A percentile compares a stretch with the other conserved stretches of the same genome.
Evolutionary conservation across 371 early-diverging fungal species (phyloP).

Genomic region (Blyttiomyces sp.): DNA sequence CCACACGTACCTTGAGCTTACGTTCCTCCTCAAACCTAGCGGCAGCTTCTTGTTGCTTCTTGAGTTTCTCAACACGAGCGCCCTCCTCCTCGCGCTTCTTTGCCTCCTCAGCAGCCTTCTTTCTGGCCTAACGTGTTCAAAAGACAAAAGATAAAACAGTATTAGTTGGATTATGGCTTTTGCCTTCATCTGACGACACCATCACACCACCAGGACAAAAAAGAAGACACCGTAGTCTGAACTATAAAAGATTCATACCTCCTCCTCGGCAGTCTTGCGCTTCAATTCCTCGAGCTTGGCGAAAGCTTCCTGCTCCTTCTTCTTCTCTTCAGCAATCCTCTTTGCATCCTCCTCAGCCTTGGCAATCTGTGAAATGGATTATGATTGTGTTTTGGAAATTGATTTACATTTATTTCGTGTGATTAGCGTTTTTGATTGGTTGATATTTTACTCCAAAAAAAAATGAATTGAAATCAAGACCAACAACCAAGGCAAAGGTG

Average conservation of each 20-base stretch:
- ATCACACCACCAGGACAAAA: neutral
- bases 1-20: constrained; percentile 21
- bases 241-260: neutral
- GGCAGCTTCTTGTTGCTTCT: constrained; percentile 30
- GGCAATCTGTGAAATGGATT: constrained; percentile 5
- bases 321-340: constrained; percentile 6
- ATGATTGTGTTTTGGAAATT: neutral
- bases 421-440: too few species aligned
- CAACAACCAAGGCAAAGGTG: too few species aligned
- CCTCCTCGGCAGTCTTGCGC: constrained; percentile 21
- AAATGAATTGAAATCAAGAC: too few species aligned
- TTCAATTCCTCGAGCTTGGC: constrained; percentile 18
- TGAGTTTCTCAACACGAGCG: constrained; percentile 29
- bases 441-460: too few species aligned
- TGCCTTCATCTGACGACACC: too few species aligned
- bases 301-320: constrained; percentile 21
- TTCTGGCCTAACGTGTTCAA: constrained; percentile 18
- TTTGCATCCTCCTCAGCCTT: constrained; percentile 5
- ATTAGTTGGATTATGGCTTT: too few species aligned
- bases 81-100: constrained; percentile 16
- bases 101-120: constrained; percentile 11
- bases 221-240: neutral
- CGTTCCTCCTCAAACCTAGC: constrained; percentile 33
- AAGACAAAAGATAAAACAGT: too few species aligned
- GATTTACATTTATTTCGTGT: too few species aligned